These are phyloP conservation scores for Leccinum huronense DNA, from an alignment of 1,284 basidiomycete species.

Conservation along the genomic window DNA sequence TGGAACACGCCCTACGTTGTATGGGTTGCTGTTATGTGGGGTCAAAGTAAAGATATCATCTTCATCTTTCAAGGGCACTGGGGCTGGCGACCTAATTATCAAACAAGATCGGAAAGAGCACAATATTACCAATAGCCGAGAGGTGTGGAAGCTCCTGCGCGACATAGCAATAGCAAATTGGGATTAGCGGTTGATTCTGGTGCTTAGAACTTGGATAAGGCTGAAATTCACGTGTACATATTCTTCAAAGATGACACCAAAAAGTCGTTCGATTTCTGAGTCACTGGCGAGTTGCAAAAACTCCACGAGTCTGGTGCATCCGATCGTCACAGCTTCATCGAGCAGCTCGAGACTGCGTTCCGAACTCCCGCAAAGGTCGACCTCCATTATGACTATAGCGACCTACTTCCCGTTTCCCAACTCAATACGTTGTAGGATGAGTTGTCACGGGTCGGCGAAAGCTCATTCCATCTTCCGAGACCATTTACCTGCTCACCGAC, in stretches of 20 bases:
- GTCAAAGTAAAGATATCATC: background rate
- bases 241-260: slow-evolving; percentile 57
- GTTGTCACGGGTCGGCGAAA: slow-evolving; percentile 24
- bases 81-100: background rate
- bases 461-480: slow-evolving; percentile 22
- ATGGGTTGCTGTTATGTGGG: background rate
- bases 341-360: slow-evolving; percentile 78
- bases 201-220: background rate
- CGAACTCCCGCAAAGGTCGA: slow-evolving; percentile 67
- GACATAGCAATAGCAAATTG: background rate
- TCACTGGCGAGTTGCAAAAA: slow-evolving; percentile 68
- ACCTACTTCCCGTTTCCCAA: slow-evolving; percentile 44
- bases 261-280: slow-evolving; percentile 74
- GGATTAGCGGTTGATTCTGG: background rate
- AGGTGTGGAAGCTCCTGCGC: background rate
- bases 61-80: too few relatives aligned
- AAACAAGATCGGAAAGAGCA: background rate
- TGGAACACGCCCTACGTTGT: background rate
- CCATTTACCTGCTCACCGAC: slow-evolving; percentile 11
- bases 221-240: too few relatives aligned
- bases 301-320: slow-evolving; percentile 69
- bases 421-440: slow-evolving; percentile 30
- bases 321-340: slow-evolving; percentile 74
- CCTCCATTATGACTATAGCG: slow-evolving; percentile 47
- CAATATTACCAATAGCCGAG: background rate